A percentile compares a stretch with the other conserved stretches of the same genome.
phyloP scores from a whole-genome alignment of 768 basidiomycete species.

The Amanita muscaria region DNA sequence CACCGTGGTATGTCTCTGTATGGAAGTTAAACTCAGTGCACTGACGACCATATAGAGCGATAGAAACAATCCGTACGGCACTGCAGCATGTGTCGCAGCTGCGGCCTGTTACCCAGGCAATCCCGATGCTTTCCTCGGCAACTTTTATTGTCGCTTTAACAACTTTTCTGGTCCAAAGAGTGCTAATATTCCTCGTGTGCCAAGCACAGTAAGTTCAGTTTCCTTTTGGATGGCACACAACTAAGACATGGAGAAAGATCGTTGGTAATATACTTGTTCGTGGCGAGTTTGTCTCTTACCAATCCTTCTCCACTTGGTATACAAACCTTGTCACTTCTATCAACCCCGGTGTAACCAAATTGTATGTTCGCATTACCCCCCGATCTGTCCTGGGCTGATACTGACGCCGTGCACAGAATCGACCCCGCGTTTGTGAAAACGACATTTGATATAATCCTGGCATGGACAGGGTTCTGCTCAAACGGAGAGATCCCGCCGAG shows the following conservation, averaged over 20 bases:
- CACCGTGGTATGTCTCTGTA: conserved; percentile 6
- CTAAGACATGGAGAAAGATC: neutral
- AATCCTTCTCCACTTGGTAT: conserved; percentile 9
- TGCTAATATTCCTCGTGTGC: neutral
- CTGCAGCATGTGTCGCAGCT: conserved; percentile 10
- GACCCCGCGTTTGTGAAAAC: conserved; percentile 9
- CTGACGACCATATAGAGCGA: neutral
- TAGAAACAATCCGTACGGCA: conserved; percentile 6
- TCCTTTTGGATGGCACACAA: neutral
- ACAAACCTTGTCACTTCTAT: conserved; percentile 1
- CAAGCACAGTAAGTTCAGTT: neutral
- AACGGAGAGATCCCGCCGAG: conserved; percentile 6
- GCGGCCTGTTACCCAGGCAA: conserved; percentile 11
- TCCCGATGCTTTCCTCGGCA: conserved; percentile 9
- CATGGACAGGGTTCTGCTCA: conserved; percentile 12
- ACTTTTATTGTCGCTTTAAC: conserved; percentile 9
- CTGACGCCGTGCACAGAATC: neutral
- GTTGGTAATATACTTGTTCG: neutral
- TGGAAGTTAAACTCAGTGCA: neutral
- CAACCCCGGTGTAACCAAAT: conserved; percentile 3
- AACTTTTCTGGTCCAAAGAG: conserved; percentile 7
- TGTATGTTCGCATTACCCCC: conserved; percentile 2
- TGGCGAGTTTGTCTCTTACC: neutral
- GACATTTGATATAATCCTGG: conserved; percentile 11
- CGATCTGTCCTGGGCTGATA: neutral